A percentile compares a stretch with the other conserved stretches of the same genome.
Conservation (phyloP, 768 basidiomycete genomes). For the Suillus fuscotomentosus region DNA sequence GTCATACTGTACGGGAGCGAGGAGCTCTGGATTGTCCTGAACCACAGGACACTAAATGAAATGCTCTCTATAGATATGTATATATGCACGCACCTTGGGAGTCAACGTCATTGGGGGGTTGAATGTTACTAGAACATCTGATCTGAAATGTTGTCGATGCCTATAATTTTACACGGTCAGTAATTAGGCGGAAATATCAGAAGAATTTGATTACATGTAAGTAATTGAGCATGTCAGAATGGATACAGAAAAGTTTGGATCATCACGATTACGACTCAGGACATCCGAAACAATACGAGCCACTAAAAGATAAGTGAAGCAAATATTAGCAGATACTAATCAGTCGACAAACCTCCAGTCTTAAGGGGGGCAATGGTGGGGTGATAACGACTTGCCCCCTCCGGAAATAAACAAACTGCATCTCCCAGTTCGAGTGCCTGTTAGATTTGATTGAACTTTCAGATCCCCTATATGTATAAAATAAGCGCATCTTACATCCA, state of each 20-base stretch:
- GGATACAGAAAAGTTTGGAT: constrained; percentile 69
- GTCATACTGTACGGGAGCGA: constrained; percentile 63
- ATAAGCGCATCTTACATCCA: constrained; percentile 45
- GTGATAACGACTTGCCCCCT: constrained; percentile 83
- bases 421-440: constrained; percentile 77
- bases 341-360: constrained; percentile 65
- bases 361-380: constrained; percentile 86
- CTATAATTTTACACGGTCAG: constrained; percentile 34
- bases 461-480: constrained; percentile 6
- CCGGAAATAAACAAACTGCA: constrained; percentile 82
- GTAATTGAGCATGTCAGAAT: constrained; percentile 80
- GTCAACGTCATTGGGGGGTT: constrained; percentile 66
- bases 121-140: constrained; percentile 84
- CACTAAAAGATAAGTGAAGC: constrained; percentile 39
- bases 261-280: constrained; percentile 62
- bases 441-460: constrained; percentile 10
- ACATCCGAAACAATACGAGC: constrained; percentile 81
- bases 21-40: constrained; percentile 69
- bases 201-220: constrained; percentile 55
- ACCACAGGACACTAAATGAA: constrained; percentile 6
- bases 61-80: neutral
- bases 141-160: constrained; percentile 85
- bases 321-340: neutral
- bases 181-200: neutral
- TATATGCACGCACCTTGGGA: constrained; percentile 47